A percentile compares a stretch with the other conserved stretches of the same genome.
Evolutionary conservation across 176 grass and related monocot genomes (phyloP).

Genomic region (Guadua angustifolia): DNA sequence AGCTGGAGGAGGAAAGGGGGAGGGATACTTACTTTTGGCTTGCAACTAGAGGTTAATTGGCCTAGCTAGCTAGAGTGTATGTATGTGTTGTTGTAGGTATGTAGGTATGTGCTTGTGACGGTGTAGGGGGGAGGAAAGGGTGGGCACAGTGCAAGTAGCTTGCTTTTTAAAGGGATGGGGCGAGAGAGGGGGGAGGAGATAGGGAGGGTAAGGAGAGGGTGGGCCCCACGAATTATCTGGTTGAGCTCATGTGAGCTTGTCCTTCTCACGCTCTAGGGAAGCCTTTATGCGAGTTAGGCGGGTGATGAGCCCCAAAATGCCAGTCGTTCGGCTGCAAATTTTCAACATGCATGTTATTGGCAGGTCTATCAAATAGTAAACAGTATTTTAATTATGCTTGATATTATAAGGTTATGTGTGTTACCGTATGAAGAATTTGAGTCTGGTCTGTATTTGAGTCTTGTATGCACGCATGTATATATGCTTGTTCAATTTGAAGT

Average conservation of each 20-base stretch:
- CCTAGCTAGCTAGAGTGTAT: constrained; percentile 2
- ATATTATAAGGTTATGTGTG: neutral
- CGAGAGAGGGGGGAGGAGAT: neutral
- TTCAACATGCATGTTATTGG: constrained; percentile 35
- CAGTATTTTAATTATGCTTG: constrained; percentile 2
- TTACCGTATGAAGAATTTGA: neutral
- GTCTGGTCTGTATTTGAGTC: neutral
- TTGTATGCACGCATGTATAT: neutral
- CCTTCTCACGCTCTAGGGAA: constrained; percentile 50
- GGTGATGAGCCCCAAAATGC: constrained; percentile 52
- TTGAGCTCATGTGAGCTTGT: constrained; percentile 73
- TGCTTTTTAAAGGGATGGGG: constrained; percentile 51
- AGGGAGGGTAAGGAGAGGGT: neutral
- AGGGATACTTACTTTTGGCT: constrained; percentile 50
- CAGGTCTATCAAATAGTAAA: neutral
- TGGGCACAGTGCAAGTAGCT: constrained; percentile 53
- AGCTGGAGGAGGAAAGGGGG: constrained; percentile 25
- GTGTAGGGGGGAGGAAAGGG: constrained; percentile 27
- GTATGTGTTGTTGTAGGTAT: neutral
- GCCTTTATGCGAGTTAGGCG: constrained; percentile 59
- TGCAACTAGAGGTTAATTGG: constrained; percentile 51
- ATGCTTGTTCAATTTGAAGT: neutral
- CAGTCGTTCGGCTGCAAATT: constrained; percentile 46
- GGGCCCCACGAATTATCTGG: constrained; percentile 54
- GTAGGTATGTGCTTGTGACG: neutral